Conservation (phyloP, 1,284 basidiomycete genomes). For the Takashimella koratensis region DNA sequence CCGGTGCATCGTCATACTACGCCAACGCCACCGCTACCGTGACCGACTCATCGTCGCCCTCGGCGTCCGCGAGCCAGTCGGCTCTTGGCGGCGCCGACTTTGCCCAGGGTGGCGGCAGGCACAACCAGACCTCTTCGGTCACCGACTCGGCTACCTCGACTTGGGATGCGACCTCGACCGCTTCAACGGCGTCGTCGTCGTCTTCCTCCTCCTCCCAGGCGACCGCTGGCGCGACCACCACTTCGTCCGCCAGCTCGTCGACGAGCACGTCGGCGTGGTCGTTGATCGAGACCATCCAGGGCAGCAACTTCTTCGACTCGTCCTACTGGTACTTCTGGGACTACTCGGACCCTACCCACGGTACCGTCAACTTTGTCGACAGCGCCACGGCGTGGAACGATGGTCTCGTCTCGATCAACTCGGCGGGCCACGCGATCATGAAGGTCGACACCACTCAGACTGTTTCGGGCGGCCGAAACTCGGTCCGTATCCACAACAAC, state of each 20-base stretch:
- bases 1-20: background rate
- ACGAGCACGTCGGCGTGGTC: constrained; percentile 28
- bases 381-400: constrained; percentile 34
- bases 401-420: constrained; percentile 57
- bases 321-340: constrained; percentile 69
- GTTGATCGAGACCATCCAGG: constrained; percentile 28
- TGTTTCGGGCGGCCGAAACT: constrained; percentile 63
- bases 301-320: constrained; percentile 63
- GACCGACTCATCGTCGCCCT: background rate
- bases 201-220: constrained; percentile 14
- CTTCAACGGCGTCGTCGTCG: constrained; percentile 10
- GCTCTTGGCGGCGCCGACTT: background rate
- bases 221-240: constrained; percentile 12
- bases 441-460: constrained; percentile 72
- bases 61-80: background rate
- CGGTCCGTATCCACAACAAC: constrained; percentile 67
- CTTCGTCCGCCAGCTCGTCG: constrained; percentile 14
- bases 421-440: constrained; percentile 74
- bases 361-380: constrained; percentile 52
- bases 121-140: no score
- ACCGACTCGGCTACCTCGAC: background rate
- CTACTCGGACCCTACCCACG: constrained; percentile 71
- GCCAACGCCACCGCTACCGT: background rate
- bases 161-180: background rate
- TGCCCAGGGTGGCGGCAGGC: background rate